These are phyloP conservation scores for Aureoboletus auriporus DNA, from an alignment of 768 basidiomycete species.

Conservation along the genomic window DNA sequence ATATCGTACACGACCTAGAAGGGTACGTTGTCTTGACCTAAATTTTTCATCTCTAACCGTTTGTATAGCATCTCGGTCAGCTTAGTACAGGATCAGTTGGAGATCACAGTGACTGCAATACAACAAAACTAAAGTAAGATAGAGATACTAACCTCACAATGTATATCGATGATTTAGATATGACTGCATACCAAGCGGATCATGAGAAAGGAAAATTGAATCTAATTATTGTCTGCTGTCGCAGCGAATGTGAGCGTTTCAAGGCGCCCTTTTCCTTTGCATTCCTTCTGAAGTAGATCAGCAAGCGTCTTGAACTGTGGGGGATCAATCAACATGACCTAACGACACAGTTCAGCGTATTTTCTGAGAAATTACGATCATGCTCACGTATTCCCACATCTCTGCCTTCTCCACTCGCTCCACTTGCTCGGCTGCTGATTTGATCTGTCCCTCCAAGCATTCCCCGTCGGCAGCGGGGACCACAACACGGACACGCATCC, in stretches of 20 bases:
- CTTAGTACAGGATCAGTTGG: slow-evolving; percentile 18
- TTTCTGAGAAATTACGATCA: background rate
- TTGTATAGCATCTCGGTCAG: slow-evolving; percentile 17
- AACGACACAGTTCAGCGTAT: slow-evolving; percentile 10
- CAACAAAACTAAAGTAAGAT: slow-evolving; percentile 10
- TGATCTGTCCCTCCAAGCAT: slow-evolving; percentile 63
- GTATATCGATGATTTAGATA: background rate
- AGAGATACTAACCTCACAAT: background rate
- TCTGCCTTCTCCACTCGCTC: slow-evolving; percentile 77
- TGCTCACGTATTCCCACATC: slow-evolving; percentile 85
- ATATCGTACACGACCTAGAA: slow-evolving; percentile 65
- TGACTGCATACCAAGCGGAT: background rate
- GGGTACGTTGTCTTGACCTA: slow-evolving; percentile 41
- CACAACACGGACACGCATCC: slow-evolving; percentile 86
- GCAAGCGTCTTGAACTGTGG: slow-evolving; percentile 85
- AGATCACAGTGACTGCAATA: slow-evolving; percentile 14
- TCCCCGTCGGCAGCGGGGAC: slow-evolving; percentile 67
- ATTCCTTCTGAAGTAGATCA: slow-evolving; percentile 87
- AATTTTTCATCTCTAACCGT: background rate
- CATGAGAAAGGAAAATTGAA: background rate
- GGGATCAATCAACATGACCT: slow-evolving; percentile 94
- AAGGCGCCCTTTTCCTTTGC: slow-evolving; percentile 80
- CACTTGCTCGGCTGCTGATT: slow-evolving; percentile 73
- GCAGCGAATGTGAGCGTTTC: slow-evolving; percentile 80
- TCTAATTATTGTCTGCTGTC: slow-evolving; percentile 37